Percentiles rank a stretch among this genome's conserved stretches.
Evolutionary conservation across 768 basidiomycete species (phyloP).

Genomic region (Lactarius sanguifluus): DNA sequence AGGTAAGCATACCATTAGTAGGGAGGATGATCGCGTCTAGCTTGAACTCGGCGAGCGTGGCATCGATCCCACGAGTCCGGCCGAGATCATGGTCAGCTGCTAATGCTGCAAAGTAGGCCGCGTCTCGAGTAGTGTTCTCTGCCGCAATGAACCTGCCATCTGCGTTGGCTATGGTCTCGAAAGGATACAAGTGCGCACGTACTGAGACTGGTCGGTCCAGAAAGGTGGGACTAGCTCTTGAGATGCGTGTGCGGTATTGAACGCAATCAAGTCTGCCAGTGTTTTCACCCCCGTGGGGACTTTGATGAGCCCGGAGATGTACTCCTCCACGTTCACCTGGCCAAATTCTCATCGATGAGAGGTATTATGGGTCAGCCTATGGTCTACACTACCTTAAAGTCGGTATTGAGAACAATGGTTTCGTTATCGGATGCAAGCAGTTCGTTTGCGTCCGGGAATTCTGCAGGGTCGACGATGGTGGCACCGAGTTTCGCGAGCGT

Average conservation of each 20-base stretch:
- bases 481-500: constrained; percentile 44
- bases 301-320: constrained; percentile 46
- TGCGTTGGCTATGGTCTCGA: not conserved
- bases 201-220: constrained; percentile 40
- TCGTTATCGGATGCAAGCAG: constrained; percentile 49
- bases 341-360: not conserved
- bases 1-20: constrained; percentile 34
- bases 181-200: constrained; percentile 10
- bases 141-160: constrained; percentile 33
- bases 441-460: constrained; percentile 56
- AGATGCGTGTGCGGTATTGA: constrained; percentile 52
- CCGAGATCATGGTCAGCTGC: constrained; percentile 37
- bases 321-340: constrained; percentile 54
- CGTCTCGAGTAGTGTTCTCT: constrained; percentile 33
- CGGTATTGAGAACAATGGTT: constrained; percentile 49
- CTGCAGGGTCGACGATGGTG: constrained; percentile 61
- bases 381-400: constrained; percentile 53
- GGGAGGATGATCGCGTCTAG: constrained; percentile 38
- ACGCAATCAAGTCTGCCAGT: constrained; percentile 58
- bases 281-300: constrained; percentile 58
- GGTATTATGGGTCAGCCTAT: no score
- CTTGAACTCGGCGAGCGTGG: constrained; percentile 34
- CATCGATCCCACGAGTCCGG: constrained; percentile 38
- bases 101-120: constrained; percentile 37
- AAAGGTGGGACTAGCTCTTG: constrained; percentile 46